phyloP scores from a whole-genome alignment of 495 filamentous ascomycete genomes.

The Aspergillus ellipticus region DNA sequence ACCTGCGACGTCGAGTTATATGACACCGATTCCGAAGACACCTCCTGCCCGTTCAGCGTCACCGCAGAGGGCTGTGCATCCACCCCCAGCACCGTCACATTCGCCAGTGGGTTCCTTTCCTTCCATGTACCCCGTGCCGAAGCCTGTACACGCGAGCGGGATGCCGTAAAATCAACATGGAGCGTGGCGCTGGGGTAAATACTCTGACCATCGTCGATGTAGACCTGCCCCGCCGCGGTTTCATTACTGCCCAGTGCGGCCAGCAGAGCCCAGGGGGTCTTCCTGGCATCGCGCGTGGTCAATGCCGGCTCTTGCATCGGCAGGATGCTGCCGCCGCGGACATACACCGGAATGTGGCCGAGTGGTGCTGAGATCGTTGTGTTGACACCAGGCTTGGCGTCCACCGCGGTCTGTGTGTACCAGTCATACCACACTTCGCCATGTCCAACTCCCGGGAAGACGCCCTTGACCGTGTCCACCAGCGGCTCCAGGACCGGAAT shows the following conservation, averaged over 20 bases:
- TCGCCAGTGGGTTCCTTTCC: conserved; percentile 59
- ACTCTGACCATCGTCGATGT: conserved; percentile 83
- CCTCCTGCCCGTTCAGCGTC: conserved; percentile 44
- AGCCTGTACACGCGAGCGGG: conserved; percentile 43
- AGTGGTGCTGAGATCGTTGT: conserved; percentile 71
- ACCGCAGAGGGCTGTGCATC: conserved; percentile 38
- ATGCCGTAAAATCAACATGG: conserved; percentile 55
- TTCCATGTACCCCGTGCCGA: conserved; percentile 49
- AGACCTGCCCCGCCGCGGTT: conserved; percentile 61
- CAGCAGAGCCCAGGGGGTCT: conserved; percentile 67
- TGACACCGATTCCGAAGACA: conserved; percentile 39
- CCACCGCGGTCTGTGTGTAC: conserved; percentile 60
- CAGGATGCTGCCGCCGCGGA: conserved; percentile 67
- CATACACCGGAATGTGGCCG: conserved; percentile 73
- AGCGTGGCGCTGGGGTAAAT: conserved; percentile 54
- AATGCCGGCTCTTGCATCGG: conserved; percentile 68
- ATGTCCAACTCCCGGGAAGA: conserved; percentile 68
- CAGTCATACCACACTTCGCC: conserved; percentile 79
- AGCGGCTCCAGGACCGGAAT: conserved; percentile 67
- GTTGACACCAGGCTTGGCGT: conserved; percentile 57
- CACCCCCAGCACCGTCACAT: conserved; percentile 67
- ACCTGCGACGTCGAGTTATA: conserved; percentile 47
- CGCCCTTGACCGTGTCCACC: conserved; percentile 62
- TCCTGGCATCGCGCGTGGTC: conserved; percentile 62
- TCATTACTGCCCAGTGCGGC: conserved; percentile 57